phyloP scores from a whole-genome alignment of 257 asterid species.

The Jasminum sambac region DNA sequence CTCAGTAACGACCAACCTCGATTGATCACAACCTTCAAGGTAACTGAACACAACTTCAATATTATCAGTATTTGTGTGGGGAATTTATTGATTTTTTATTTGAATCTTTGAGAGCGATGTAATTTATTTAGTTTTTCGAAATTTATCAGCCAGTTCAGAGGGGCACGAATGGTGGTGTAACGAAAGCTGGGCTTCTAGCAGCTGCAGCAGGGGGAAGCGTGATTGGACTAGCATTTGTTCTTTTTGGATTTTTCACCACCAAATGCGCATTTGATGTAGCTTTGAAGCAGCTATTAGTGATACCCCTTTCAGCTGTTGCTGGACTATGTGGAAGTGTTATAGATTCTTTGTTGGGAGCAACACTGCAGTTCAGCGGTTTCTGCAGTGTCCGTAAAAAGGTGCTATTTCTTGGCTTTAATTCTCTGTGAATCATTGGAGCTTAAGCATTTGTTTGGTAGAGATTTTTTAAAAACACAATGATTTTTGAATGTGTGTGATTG shows the following conservation, averaged over 20 bases:
- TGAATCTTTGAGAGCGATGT: no score
- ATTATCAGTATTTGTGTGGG: not conserved
- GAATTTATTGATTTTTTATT: not conserved
- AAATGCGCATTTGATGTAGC: conserved; percentile 51
- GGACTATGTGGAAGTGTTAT: conserved; percentile 83
- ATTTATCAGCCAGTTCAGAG: conserved; percentile 71
- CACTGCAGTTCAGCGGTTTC: conserved; percentile 89
- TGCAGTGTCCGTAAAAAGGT: conserved; percentile 94
- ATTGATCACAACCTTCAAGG: conserved; percentile 84
- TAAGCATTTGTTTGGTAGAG: not conserved
- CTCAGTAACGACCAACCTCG: conserved; percentile 90
- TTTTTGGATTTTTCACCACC: conserved; percentile 66
- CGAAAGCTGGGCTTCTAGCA: conserved; percentile 79
- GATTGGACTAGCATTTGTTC: conserved; percentile 68
- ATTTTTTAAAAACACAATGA: no score
- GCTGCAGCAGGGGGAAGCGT: conserved; percentile 83
- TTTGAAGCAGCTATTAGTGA: conserved; percentile 66
- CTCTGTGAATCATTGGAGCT: not conserved
- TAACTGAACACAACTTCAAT: conserved; percentile 22
- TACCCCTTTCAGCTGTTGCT: conserved; percentile 78
- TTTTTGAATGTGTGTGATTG: no score
- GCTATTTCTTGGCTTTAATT: conserved; percentile 15
- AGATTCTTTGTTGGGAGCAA: conserved; percentile 94
- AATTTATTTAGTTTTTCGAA: conserved; percentile 4
- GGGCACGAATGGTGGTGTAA: conserved; percentile 97